Evolutionary conservation across 176 grass and related monocot species (phyloP), one percentile per base, ranked within the genome.

Genomic region (Neostapfia colusana): DNA sequence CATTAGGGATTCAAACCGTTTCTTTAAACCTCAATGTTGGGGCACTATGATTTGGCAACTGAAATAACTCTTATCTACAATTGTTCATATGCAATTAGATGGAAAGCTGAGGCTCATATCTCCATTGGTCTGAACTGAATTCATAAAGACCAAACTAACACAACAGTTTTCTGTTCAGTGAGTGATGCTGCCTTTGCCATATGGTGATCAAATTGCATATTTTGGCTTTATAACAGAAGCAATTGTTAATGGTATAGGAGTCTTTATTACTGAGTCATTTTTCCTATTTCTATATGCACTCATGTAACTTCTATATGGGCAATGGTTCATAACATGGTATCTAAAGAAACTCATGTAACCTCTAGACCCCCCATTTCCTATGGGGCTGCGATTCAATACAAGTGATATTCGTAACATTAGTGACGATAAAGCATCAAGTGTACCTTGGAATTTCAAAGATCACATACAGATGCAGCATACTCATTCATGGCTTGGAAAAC

Each of bases 1-100:
- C 10, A 20, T 49, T 44, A 74, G 61, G 18, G 69, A 56, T 79
- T 73, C 20, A 80, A 67, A n/a, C 40, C 50, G 49, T 13, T 79
- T 73, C 10, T 79, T 72, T 43, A 48, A 59, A 57, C 20, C 48
- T 56, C 65, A 21, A 49, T 24, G 36, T 48, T 20, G 80, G 25
- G 50, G 21, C 56, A 85, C 10, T 69, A 56, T 20, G 3, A 27
- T 39, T 38, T 34, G 18, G 16, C 48, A 6, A 35, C 68, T 34
- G 53, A 67, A 73, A 50, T 69, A 62, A 65, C 59, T 42, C 68
- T 36, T 26, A 53, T 71, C 50, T 63, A 16, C 25, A 42, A 34
- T 23, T 34, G 42, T 41, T 27, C 48, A 66, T 45, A 66, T 73
- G 20, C 8, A 54, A 39, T 74, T 56, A 26, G 45, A 73, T 42